Evolutionary conservation across 179 eudicot species (phyloP).

Genomic region (Beta macrorhiza): DNA sequence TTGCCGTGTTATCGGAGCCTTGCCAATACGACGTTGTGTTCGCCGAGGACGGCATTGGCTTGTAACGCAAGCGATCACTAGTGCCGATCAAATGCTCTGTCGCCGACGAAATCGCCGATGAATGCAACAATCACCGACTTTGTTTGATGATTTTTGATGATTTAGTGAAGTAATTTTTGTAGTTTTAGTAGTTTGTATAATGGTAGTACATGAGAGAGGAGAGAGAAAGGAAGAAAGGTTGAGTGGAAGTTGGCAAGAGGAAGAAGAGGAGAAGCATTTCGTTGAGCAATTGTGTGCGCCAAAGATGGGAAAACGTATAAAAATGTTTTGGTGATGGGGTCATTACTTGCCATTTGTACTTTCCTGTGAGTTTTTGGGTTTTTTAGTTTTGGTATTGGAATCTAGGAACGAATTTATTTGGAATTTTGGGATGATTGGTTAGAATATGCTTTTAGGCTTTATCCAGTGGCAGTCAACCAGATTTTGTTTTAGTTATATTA

Average conservation of each 20-base stretch:
- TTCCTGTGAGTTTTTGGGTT: not conserved
- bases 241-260: not conserved
- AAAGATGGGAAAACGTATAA: not conserved
- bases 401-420: not conserved
- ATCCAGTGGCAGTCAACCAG: not conserved
- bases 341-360: slow-evolving; percentile 9
- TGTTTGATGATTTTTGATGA: not conserved
- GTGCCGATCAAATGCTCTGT: slow-evolving; percentile 21
- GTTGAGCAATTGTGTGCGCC: slow-evolving; percentile 19
- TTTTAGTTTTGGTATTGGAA: not conserved
- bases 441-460: slow-evolving; percentile 24
- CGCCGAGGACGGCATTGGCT: slow-evolving; percentile 19
- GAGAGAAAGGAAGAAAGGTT: no score
- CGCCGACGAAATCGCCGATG: slow-evolving; percentile 4
- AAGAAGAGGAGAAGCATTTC: not conserved
- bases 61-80: not conserved
- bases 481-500: no score
- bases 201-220: not conserved
- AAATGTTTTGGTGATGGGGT: not conserved
- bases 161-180: not conserved
- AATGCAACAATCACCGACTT: not conserved
- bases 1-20: slow-evolving; percentile 13
- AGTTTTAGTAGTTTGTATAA: not conserved
- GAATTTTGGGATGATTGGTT: slow-evolving; percentile 18
- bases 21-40: slow-evolving; percentile 23